Evolutionary conservation across 2,329 filamentous ascomycete genomes (phyloP).

Genomic region (Penicillium sclerotigenum): DNA sequence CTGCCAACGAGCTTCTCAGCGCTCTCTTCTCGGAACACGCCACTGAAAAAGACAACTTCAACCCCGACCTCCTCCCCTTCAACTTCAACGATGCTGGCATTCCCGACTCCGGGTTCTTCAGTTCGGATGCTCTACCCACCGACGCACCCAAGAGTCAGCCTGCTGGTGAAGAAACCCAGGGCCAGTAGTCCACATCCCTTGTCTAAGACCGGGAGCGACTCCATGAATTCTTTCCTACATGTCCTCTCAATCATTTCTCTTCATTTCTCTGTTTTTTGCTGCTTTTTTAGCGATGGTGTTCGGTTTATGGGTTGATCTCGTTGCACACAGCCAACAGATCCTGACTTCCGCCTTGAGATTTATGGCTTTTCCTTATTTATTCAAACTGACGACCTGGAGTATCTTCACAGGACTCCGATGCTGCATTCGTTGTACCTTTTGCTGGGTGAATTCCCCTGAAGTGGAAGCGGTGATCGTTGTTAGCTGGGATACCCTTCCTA

Average conservation of each 20-base stretch:
- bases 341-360: slow-evolving; percentile 7
- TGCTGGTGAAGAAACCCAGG: slow-evolving; percentile 10
- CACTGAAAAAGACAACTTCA: slow-evolving; percentile 27
- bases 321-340: background rate
- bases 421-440: background rate
- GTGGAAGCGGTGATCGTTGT: background rate
- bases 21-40: slow-evolving; percentile 35
- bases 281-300: slow-evolving; percentile 25
- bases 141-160: slow-evolving; percentile 26
- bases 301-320: slow-evolving; percentile 12
- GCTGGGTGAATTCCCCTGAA: background rate
- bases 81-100: slow-evolving; percentile 28
- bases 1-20: slow-evolving; percentile 34
- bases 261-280: slow-evolving; percentile 10
- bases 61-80: slow-evolving; percentile 32
- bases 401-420: slow-evolving; percentile 2
- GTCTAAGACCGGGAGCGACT: background rate
- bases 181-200: slow-evolving; percentile 14
- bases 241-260: background rate
- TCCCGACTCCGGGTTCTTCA: slow-evolving; percentile 39
- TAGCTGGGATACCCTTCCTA: background rate
- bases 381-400: slow-evolving; percentile 14
- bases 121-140: slow-evolving; percentile 32
- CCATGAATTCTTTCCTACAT: background rate
- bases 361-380: slow-evolving; percentile 2